phyloP scores from a whole-genome alignment of 2,329 filamentous ascomycete species.

The Fusarium sp. region DNA sequence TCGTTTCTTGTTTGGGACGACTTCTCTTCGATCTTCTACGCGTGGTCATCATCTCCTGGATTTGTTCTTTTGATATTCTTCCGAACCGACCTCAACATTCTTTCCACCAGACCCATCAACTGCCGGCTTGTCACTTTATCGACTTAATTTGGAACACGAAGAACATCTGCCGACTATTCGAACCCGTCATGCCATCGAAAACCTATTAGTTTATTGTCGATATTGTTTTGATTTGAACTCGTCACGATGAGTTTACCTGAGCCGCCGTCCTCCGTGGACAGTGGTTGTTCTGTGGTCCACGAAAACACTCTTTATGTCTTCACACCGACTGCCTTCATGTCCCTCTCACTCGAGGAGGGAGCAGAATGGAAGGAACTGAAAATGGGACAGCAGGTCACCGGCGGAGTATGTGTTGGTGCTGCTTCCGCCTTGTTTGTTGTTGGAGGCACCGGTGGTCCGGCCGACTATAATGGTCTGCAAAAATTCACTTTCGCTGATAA shows the following conservation, averaged over 20 bases:
- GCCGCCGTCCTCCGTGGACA: constrained; percentile 76
- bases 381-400: constrained; percentile 77
- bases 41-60: constrained; percentile 5
- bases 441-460: constrained; percentile 72
- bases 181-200: constrained; percentile 48
- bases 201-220: constrained; percentile 27
- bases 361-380: constrained; percentile 77
- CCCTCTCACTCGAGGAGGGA: constrained; percentile 75
- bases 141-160: constrained; percentile 35
- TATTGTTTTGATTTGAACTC: constrained; percentile 23
- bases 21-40: constrained; percentile 25
- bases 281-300: constrained; percentile 85
- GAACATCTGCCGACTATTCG: constrained; percentile 14
- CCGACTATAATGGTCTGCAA: constrained; percentile 80
- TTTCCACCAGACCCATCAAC: constrained; percentile 8
- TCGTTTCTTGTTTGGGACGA: constrained; percentile 34
- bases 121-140: constrained; percentile 19
- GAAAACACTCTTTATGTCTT: constrained; percentile 88
- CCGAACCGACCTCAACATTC: constrained; percentile 20
- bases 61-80: constrained; percentile 13
- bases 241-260: constrained; percentile 76
- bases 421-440: constrained; percentile 82
- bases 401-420: constrained; percentile 81
- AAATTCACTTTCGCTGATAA: constrained; percentile 68
- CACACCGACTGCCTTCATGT: constrained; percentile 79